Conservation (phyloP, 306 rosid species). For the Castanopsis chinensis region DNA sequence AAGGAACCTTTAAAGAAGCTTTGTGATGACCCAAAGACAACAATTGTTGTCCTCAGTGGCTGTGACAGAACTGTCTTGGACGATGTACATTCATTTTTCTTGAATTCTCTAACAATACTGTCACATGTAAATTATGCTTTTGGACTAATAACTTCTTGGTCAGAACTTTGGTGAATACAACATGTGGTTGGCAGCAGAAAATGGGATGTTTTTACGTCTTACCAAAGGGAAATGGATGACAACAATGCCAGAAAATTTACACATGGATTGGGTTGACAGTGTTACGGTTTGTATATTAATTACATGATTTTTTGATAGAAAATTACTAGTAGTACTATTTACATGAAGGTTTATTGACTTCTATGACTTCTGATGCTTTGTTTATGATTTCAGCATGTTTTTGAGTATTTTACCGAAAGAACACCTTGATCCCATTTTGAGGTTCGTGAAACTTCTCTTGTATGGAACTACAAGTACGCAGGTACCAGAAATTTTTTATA, state of each 20-base stretch:
- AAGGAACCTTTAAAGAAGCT: conserved; percentile 71
- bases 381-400: conserved; percentile 72
- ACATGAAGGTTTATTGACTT: no score
- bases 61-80: conserved; percentile 74
- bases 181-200: conserved; percentile 98
- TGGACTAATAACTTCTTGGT: conserved; percentile 41
- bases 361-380: neutral
- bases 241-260: conserved; percentile 88
- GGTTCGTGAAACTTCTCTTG: conserved; percentile 75
- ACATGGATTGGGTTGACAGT: conserved; percentile 96
- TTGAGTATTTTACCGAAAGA: conserved; percentile 95
- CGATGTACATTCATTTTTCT: conserved; percentile 43
- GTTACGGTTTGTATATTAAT: conserved; percentile 54
- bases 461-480: conserved; percentile 94
- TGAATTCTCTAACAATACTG: conserved; percentile 14
- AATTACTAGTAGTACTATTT: conserved; percentile 12
- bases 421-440: conserved; percentile 94
- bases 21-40: conserved; percentile 78
- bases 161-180: conserved; percentile 84
- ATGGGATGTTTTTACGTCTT: conserved; percentile 82
- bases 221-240: conserved; percentile 95
- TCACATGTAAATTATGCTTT: conserved; percentile 27
- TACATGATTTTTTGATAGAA: neutral
- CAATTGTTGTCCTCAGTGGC: conserved; percentile 88
- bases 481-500: conserved; percentile 31